Percentiles rank a stretch among this genome's conserved stretches.
Conservation (phyloP, 352 stramenopile species). For the Pythium scleroteichum region DNA sequence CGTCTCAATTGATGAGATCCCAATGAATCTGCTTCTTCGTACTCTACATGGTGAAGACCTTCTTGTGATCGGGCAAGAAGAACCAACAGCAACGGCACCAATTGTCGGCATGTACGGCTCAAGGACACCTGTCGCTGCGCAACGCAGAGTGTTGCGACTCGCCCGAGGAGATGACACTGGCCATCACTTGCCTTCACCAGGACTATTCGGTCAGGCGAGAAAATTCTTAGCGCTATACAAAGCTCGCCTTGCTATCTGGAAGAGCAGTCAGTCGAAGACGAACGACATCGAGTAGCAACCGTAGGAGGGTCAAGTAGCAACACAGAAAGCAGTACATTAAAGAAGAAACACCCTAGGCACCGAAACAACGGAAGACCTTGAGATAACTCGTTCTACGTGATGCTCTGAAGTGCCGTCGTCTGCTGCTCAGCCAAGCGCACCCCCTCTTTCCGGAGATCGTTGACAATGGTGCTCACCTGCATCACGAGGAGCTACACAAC, state of each 20-base stretch:
- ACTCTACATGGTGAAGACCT: constrained; percentile 23
- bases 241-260: constrained; percentile 14
- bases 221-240: constrained; percentile 17
- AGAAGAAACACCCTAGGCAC: no score
- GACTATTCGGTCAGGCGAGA: constrained; percentile 12
- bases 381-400: constrained; percentile 30
- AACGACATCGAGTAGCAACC: neutral
- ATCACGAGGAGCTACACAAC: constrained; percentile 58
- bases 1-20: constrained; percentile 31
- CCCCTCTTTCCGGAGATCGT: constrained; percentile 69
- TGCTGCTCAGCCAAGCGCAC: constrained; percentile 73
- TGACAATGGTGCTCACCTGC: constrained; percentile 58
- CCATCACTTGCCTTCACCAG: neutral
- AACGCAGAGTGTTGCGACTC: constrained; percentile 16
- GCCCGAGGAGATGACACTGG: neutral
- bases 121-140: neutral
- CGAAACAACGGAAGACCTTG: no score
- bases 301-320: neutral
- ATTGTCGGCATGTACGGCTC: no score
- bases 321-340: neutral
- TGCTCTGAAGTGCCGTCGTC: constrained; percentile 65
- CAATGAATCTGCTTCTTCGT: constrained; percentile 29
- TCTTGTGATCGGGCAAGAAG: no score
- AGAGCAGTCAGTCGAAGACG: constrained; percentile 7
- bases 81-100: no score